Conservation (phyloP, 1,139 yeast species). For the Blastobotrys malaysiensis region DNA sequence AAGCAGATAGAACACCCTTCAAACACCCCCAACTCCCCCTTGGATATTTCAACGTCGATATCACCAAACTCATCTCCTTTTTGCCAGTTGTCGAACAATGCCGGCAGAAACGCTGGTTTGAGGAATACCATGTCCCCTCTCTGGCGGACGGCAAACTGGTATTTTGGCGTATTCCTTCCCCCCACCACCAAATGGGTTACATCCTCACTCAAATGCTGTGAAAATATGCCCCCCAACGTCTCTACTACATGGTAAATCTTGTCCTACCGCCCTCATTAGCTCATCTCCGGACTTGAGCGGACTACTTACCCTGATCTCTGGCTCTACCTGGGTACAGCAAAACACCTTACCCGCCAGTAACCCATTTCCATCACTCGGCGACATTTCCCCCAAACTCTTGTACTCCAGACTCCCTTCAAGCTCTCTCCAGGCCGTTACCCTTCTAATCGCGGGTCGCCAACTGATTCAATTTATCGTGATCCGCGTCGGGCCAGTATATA, state of each 20-base stretch:
- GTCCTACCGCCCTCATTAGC: neutral
- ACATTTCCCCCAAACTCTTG: neutral
- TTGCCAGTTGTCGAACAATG: constrained; percentile 49
- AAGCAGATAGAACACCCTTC: constrained; percentile 46
- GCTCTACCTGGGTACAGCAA: constrained; percentile 30
- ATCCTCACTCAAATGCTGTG: constrained; percentile 52
- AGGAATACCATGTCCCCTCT: constrained; percentile 58
- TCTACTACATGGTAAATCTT: neutral
- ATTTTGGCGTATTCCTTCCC: constrained; percentile 59
- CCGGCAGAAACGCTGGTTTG: constrained; percentile 42
- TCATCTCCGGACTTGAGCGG: neutral
- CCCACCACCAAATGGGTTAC: constrained; percentile 68
- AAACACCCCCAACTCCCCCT: constrained; percentile 41
- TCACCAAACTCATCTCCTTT: constrained; percentile 42
- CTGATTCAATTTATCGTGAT: neutral
- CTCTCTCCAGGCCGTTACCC: neutral
- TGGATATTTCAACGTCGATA: constrained; percentile 25
- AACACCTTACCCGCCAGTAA: constrained; percentile 27
- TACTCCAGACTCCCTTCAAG: neutral
- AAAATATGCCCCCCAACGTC: neutral
- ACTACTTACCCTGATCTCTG: constrained; percentile 23
- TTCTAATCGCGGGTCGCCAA: neutral
- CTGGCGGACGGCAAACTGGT: constrained; percentile 52
- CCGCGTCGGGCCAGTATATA: neutral
- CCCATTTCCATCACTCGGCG: constrained; percentile 7